Evolutionary conservation across 2,329 filamentous ascomycete species (phyloP).

Genomic region (Geosmithia morbida): DNA sequence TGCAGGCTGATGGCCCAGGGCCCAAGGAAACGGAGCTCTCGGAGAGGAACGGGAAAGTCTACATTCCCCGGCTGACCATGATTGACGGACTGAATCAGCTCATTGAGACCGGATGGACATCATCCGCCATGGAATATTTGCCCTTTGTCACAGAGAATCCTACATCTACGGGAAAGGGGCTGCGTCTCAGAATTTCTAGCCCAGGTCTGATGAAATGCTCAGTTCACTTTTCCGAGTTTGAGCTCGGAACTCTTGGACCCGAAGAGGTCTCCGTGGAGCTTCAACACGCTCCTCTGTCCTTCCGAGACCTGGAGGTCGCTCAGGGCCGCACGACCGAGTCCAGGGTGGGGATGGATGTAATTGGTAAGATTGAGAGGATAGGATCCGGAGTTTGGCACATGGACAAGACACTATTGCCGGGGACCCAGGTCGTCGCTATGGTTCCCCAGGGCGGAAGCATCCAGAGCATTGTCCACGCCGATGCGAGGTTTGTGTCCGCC

Average conservation of each 20-base stretch:
- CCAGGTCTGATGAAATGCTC: conserved; percentile 11
- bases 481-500: conserved; percentile 18
- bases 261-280: conserved; percentile 26
- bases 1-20: conserved; percentile 1
- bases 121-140: conserved; percentile 3
- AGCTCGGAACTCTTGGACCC: conserved; percentile 8
- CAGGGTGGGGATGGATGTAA: conserved; percentile 24
- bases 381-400: conserved; percentile 13
- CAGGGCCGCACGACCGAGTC: conserved; percentile 16
- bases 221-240: conserved; percentile 10
- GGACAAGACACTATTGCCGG: conserved; percentile 12
- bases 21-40: conserved; percentile 28
- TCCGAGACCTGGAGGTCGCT: conserved; percentile 19
- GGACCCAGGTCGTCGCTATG: conserved; percentile 27
- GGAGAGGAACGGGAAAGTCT: conserved; percentile 19
- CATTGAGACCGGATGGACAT: conserved; percentile 20
- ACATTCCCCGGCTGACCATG: conserved; percentile 28
- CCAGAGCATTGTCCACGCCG: conserved; percentile 15
- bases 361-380: conserved; percentile 18
- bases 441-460: conserved; percentile 16
- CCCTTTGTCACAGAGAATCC: conserved; percentile 6
- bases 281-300: conserved; percentile 16
- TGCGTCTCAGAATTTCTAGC: conserved; percentile 11
- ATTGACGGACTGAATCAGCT: conserved; percentile 24
- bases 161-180: neutral